Percentiles rank a stretch among this genome's conserved stretches.
Evolutionary conservation across 148 eudicot genomes (phyloP).

Genomic region (Dysphania ambrosioides): DNA sequence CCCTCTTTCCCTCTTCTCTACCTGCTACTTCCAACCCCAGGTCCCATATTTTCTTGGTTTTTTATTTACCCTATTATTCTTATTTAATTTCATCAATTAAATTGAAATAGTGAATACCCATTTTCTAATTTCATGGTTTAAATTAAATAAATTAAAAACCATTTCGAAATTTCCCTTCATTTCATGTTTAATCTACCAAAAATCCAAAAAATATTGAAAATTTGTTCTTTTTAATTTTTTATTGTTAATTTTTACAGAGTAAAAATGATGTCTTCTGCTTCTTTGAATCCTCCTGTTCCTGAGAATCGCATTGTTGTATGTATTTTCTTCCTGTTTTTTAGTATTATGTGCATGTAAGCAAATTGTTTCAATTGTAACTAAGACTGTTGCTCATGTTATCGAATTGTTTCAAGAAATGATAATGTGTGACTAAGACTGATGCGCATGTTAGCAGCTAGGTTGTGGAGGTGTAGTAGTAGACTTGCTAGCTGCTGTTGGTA

Average conservation of each 20-base stretch:
- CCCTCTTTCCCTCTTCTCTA: slow-evolving; percentile 20
- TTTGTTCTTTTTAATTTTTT: too few relatives aligned
- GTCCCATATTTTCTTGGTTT: slow-evolving; percentile 19
- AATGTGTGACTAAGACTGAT: slow-evolving; percentile 1
- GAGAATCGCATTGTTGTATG: slow-evolving; percentile 56
- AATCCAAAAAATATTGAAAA: not conserved
- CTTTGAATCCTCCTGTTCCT: slow-evolving; percentile 39
- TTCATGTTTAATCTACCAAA: not conserved
- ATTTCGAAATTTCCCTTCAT: too few relatives aligned
- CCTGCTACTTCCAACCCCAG: slow-evolving; percentile 26
- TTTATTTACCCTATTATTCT: not conserved
- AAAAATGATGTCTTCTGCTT: slow-evolving; percentile 45
- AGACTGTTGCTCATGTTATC: slow-evolving; percentile 6
- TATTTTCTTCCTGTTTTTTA: not conserved
- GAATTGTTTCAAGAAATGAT: not conserved
- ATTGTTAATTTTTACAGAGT: slow-evolving; percentile 42
- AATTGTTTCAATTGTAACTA: not conserved
- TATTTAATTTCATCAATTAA: not conserved
- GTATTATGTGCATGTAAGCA: not conserved
- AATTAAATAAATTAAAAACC: too few relatives aligned
- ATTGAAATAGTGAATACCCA: not conserved
- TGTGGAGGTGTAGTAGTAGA: slow-evolving; percentile 57
- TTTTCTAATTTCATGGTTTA: not conserved
- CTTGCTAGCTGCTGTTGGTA: slow-evolving; percentile 64
- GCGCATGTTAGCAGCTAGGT: slow-evolving; percentile 54